Conservation (phyloP, 208 protist species). For the Pavlovales sp. region DNA sequence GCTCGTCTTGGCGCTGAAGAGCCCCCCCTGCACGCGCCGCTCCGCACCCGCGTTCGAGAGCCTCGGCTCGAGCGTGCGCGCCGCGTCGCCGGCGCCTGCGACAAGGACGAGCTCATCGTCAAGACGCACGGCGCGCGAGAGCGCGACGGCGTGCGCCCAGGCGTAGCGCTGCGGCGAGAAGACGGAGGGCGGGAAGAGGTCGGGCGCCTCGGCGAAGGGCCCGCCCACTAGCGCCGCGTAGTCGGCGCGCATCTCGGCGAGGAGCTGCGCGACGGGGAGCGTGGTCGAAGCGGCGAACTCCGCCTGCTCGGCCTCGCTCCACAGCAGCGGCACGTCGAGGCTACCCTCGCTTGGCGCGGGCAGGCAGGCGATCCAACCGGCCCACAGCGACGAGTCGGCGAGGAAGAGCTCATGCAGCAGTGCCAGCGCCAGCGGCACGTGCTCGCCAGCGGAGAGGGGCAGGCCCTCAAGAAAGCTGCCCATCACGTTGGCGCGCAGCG, state of each 20-base stretch:
- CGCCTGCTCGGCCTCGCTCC: not conserved
- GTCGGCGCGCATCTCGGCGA: not conserved
- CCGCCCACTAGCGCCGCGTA: not conserved
- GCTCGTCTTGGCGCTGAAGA: not conserved
- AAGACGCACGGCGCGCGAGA: not conserved
- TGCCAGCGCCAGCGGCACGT: not conserved
- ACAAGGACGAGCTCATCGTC: not conserved
- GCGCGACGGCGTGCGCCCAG: not conserved
- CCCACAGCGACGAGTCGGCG: not conserved
- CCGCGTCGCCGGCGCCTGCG: not conserved
- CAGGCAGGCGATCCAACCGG: not conserved
- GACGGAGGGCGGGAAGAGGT: not conserved
- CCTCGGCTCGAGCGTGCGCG: no score
- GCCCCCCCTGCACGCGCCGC: no score
- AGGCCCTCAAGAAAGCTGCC: not conserved
- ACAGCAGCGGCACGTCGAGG: not conserved
- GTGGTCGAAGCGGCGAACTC: not conserved
- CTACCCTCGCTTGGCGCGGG: no score
- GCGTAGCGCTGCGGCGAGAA: not conserved
- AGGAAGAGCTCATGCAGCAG: not conserved
- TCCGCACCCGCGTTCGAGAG: no score
- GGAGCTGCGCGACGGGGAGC: not conserved
- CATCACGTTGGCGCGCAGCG: not conserved
- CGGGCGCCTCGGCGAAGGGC: not conserved
- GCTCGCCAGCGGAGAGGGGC: not conserved